Evolutionary conservation across 148 eudicot species (phyloP).

Genomic region (Arbutus unedo): DNA sequence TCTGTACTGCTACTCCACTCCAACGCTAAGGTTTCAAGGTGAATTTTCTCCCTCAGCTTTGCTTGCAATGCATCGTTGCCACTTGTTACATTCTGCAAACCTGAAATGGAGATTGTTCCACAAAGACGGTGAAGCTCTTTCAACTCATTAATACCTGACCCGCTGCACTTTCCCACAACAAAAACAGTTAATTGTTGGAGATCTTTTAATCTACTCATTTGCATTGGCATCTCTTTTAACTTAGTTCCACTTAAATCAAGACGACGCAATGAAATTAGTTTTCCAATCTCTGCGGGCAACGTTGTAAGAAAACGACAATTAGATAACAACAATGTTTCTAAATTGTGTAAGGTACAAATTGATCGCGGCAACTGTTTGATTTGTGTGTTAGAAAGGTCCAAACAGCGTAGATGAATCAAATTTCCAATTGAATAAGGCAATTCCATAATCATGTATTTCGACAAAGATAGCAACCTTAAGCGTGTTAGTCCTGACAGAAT

Average conservation of each 20-base stretch:
- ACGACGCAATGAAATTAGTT: neutral
- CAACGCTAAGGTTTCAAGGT: neutral
- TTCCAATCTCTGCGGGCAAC: neutral
- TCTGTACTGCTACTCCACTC: neutral
- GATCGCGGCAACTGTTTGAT: neutral
- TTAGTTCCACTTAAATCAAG: too few species aligned
- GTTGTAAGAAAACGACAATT: neutral
- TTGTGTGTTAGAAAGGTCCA: neutral
- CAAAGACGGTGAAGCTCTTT: too few species aligned
- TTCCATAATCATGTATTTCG: neutral
- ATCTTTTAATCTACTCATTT: neutral
- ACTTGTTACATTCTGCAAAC: neutral
- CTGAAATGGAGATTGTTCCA: neutral
- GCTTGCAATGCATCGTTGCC: slow-evolving; percentile 7
- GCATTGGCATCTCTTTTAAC: slow-evolving; percentile 1
- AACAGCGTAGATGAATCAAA: neutral
- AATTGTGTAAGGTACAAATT: neutral
- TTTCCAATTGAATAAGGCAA: neutral
- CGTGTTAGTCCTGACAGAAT: neutral
- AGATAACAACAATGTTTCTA: neutral
- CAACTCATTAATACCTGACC: neutral
- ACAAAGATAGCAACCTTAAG: neutral
- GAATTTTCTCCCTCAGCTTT: neutral
- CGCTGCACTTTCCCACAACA: neutral
- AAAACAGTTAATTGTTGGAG: slow-evolving; percentile 1